Base-by-base conservation (phyloP, 768 basidiomycete genomes). In the Kwoniella shandongensis region DNA sequence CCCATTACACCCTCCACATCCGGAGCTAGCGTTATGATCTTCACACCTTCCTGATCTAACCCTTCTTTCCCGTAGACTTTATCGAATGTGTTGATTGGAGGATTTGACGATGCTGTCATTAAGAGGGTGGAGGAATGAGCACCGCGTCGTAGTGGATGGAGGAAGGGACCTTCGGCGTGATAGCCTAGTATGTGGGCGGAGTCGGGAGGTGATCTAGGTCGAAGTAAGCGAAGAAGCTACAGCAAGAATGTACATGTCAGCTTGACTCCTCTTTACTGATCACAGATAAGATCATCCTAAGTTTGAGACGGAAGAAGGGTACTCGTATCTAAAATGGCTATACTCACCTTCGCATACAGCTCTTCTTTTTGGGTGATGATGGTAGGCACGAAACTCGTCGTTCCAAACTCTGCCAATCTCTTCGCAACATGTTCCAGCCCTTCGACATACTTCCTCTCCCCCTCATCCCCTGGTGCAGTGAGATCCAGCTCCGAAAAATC, bases 91-190 rank as follows among this genome's bases (percentile, higher is more conserved):
- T 78, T 1, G 80, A 79, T 0, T 5, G 54, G 40, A 4, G 30
- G 35, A 5, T 35, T 23, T 5, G 50, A 25, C 15, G 39, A 32
- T 27, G 60, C 65, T 4, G 57, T 57, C 45, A 62, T 61, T 20
- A 70, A 58, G 7, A 64, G 55, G 2, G 57, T 40, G 2, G 84
- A 83, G 0, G 87, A 81, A 72, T 94, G 91, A 1, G 88, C 89
- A 2, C 91, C 91, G 41, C 87, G 85, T 73, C 91, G 91, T n/a
- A 81, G 81, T 38, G 84, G 77, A 52, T 89, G 86, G 40, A 92
- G 81, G 79, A 92, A 93, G 0, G 91, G 91, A 0, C 91, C 91
- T 76, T 94, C 91, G 25, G 83, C 88, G 63, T 94, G 91, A 86
- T 88, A 93, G 25, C 91, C 91, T 12, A 93, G 82, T 2, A 91